These are phyloP conservation scores for Leishmania amazonensis DNA, from an alignment of 208 protist species.

Conservation along the genomic window DNA sequence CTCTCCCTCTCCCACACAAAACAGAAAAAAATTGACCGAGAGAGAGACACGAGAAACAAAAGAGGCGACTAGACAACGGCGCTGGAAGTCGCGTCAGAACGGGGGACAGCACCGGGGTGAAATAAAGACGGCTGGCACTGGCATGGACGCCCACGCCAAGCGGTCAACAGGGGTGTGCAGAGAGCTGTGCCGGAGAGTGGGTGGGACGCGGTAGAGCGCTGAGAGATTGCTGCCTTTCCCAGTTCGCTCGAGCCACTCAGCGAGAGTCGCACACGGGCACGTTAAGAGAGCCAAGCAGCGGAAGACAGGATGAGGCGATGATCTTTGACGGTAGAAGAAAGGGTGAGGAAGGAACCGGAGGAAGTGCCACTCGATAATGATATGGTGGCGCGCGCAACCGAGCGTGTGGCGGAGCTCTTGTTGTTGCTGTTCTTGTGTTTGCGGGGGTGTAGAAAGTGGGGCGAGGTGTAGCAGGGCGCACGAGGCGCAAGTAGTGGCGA, in stretches of 20 bases:
- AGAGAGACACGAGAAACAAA: neutral
- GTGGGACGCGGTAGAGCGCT: neutral
- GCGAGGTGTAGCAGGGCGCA: neutral
- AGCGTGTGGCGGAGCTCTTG: neutral
- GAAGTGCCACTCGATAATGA: neutral
- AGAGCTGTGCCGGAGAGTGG: neutral
- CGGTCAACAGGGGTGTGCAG: neutral
- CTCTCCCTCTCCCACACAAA: neutral
- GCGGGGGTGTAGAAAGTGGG: neutral
- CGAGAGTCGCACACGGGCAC: neutral
- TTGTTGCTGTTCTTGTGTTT: neutral
- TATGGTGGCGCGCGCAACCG: no score
- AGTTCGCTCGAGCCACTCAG: neutral
- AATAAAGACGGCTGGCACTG: neutral
- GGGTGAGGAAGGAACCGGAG: neutral
- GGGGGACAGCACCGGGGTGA: neutral
- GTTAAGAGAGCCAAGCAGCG: constrained; percentile 13
- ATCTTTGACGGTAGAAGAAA: neutral
- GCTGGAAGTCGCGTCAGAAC: neutral
- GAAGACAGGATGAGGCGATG: neutral
- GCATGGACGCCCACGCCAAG: neutral
- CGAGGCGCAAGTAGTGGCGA: neutral
- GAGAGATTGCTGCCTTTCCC: neutral
- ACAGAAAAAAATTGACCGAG: no score
- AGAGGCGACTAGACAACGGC: neutral